Conservation (phyloP, 805 yeast genomes). For the Ogataea degrootiae region DNA sequence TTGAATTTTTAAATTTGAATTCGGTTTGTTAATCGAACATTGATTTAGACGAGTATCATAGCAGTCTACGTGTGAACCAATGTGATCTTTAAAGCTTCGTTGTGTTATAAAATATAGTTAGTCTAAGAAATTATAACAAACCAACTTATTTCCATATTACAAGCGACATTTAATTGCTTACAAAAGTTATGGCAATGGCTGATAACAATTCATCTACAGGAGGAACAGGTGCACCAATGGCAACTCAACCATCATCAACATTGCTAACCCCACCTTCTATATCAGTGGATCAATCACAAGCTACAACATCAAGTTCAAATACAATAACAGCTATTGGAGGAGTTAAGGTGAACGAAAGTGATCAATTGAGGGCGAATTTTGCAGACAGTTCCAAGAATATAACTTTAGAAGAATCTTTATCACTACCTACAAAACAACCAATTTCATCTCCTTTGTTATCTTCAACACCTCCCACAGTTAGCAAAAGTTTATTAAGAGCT, state of each 20-base stretch:
- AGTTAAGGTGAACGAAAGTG: slow-evolving; percentile 27
- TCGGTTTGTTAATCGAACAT: too few relatives aligned
- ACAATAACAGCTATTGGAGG: slow-evolving; percentile 22
- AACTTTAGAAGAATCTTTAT: too few relatives aligned
- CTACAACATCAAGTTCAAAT: slow-evolving; percentile 6
- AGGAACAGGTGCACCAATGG: background rate
- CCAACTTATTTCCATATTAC: too few relatives aligned
- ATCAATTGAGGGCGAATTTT: slow-evolving; percentile 36
- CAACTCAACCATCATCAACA: background rate
- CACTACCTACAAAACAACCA: background rate
- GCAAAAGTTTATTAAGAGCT: slow-evolving; percentile 74
- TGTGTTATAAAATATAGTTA: too few relatives aligned
- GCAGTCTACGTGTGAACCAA: too few relatives aligned
- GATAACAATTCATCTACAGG: too few relatives aligned
- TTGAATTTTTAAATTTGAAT: too few relatives aligned
- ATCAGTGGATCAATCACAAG: background rate
- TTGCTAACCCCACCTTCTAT: background rate
- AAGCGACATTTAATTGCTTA: too few relatives aligned
- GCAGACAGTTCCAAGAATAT: slow-evolving; percentile 31
- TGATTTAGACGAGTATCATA: too few relatives aligned
- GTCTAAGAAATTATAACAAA: too few relatives aligned
- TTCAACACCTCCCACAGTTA: slow-evolving; percentile 87
- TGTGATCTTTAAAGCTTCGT: too few relatives aligned
- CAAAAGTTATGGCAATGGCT: too few relatives aligned
- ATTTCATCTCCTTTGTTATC: slow-evolving; percentile 63